Base-by-base conservation (phyloP, 2,329 filamentous ascomycete genomes). In the Dryadomyces quercivorus region DNA sequence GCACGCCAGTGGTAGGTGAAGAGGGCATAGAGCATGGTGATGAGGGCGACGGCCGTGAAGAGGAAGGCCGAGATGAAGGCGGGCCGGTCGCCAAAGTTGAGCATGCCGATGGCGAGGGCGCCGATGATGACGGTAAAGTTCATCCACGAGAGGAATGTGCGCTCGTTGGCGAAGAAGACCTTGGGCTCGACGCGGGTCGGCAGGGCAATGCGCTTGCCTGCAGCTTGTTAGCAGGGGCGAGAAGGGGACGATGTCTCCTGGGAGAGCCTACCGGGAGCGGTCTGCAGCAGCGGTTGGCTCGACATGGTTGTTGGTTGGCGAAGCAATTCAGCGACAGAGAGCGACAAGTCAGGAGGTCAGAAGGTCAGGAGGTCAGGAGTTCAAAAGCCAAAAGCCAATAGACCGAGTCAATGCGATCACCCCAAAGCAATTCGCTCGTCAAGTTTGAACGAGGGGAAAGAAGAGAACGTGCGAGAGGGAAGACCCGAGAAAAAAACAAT, bases 101-200 rank as follows among this genome's bases (percentile, higher is more conserved):
- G 84, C 67, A 98, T 90, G 63, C 93, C 93, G 63, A 98, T 88
- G 61, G 93, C 92, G 51, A 98, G 84, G 60, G 93, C 93, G 66
- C 93, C 93, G 58, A 98, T 86, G 71, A 98, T 92, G 66, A 98
- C 91, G 69, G 91, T 95, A 78, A 97, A 97, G 80, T 98, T 98
- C 66, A 98, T 88, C 93, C 93, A 98, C 72, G 90, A 95, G 66
- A 98, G 84, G 70, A 98, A 98, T 59, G 93, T 98, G 60, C 93
- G 89, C 75, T 98, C 93, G 78, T 98, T 98, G 73, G 93, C 93
- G 78, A 98, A 98, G 82, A 97, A 98, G 76, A 98, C 93, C 74
- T 98, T 98, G 64, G 93, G 93, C 72, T 98, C 93, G 71, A 98
- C 92, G 62, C 93, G 90, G 57, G 92, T 96, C 56, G 93, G 93